Percentiles rank a stretch among this genome's conserved stretches.
These are phyloP conservation scores for Pterulicium gracile DNA, from an alignment of 1,284 basidiomycete genomes.

Conservation along the genomic window DNA sequence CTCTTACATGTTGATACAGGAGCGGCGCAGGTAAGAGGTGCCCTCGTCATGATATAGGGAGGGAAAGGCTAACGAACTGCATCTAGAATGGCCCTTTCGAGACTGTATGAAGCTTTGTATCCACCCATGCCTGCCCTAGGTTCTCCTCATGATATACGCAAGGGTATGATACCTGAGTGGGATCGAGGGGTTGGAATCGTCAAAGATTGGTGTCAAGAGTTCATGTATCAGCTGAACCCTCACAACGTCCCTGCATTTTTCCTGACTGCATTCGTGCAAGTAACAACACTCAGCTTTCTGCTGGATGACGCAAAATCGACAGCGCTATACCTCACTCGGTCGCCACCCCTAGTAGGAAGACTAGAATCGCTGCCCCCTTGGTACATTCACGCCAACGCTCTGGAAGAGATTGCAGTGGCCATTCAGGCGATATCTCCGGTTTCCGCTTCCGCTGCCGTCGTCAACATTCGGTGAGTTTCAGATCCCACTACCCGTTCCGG, in stretches of 20 bases:
- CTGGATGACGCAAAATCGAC: background rate
- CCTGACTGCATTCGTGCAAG: background rate
- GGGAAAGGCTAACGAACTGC: background rate
- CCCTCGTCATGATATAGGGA: background rate
- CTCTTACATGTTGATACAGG: slow-evolving; percentile 3
- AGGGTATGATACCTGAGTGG: background rate
- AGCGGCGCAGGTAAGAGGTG: slow-evolving; percentile 13
- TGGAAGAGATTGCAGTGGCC: slow-evolving; percentile 30
- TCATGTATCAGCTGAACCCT: background rate
- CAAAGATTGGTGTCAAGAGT: background rate
- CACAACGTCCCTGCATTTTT: background rate
- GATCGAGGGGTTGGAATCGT: background rate
- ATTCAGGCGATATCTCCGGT: slow-evolving; percentile 26
- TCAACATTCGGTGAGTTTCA: slow-evolving; percentile 12
- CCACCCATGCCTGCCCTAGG: background rate
- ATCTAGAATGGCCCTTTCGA: background rate
- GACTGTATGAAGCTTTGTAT: slow-evolving; percentile 1
- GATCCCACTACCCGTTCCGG: background rate
- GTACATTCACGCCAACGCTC: slow-evolving; percentile 14
- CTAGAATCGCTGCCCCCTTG: background rate
- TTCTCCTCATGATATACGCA: background rate
- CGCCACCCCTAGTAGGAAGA: background rate
- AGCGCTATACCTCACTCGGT: background rate
- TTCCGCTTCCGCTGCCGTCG: slow-evolving; percentile 14
- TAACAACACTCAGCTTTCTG: background rate